Percentiles rank a stretch among this genome's conserved stretches.
phyloP scores from a whole-genome alignment of 129 eudicot species.

The Helianthus annuus region DNA sequence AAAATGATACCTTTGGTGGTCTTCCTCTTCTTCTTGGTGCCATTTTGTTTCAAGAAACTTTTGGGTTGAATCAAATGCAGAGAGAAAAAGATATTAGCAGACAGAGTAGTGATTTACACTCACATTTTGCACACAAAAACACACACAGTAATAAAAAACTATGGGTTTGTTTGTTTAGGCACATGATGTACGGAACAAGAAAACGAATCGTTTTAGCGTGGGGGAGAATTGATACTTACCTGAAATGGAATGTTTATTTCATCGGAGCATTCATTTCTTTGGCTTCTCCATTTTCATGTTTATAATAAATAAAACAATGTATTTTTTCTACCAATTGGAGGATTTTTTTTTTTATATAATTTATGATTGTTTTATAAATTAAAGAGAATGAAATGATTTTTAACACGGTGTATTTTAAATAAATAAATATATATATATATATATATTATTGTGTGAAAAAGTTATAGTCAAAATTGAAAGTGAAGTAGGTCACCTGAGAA shows the following conservation, averaged over 20 bases:
- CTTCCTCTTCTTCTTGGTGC: conserved; percentile 22
- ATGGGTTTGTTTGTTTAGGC: conserved; percentile 4
- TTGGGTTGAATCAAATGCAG: neutral
- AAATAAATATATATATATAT: no score
- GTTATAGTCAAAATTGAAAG: no score
- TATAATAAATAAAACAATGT: no score
- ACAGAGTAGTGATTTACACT: neutral
- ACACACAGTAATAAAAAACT: neutral
- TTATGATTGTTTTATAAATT: no score
- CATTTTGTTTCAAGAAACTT: conserved; percentile 22
- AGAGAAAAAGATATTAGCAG: neutral
- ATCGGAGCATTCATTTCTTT: no score
- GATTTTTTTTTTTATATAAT: no score
- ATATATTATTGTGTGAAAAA: no score
- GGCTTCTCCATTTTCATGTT: no score
- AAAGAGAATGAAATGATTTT: no score
- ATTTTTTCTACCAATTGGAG: no score
- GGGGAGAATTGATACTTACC: neutral
- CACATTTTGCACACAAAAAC: neutral
- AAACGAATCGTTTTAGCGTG: neutral
- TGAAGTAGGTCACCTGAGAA: no score
- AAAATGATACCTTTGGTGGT: conserved; percentile 12
- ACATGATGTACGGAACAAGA: conserved; percentile 8
- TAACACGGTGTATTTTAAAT: no score
- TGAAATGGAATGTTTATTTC: neutral